These are phyloP conservation scores for Phytophthora tubulina DNA, from an alignment of 352 stramenopile genomes.

Conservation along the genomic window DNA sequence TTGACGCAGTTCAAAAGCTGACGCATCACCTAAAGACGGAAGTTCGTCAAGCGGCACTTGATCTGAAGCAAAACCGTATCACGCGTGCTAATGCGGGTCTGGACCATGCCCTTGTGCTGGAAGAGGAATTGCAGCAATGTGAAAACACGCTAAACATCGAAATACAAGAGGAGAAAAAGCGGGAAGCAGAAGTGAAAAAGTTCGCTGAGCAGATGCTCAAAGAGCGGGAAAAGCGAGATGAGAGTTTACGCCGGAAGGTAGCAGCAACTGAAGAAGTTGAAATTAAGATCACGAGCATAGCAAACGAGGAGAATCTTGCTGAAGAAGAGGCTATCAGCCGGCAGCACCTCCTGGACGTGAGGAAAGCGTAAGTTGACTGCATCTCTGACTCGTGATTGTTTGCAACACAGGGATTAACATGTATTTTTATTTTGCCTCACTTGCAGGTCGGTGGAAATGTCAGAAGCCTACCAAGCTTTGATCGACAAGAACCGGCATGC, in stretches of 20 bases:
- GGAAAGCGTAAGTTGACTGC: conserved; percentile 62
- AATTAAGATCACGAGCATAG: conserved; percentile 73
- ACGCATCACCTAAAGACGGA: conserved; percentile 74
- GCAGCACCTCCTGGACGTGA: conserved; percentile 55
- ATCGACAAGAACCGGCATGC: conserved; percentile 71
- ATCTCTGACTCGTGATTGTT: background rate
- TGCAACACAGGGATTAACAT: conserved; percentile 11
- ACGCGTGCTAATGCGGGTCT: conserved; percentile 64
- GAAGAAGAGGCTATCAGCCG: conserved; percentile 53
- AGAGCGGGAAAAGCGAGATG: conserved; percentile 61
- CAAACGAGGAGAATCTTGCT: conserved; percentile 64
- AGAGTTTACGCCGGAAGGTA: conserved; percentile 55
- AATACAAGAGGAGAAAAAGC: conserved; percentile 59
- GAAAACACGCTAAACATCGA: conserved; percentile 64
- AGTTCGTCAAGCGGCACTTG: conserved; percentile 58
- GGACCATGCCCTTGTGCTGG: conserved; percentile 65
- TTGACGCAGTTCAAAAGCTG: conserved; percentile 62
- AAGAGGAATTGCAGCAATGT: conserved; percentile 63
- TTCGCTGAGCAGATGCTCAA: conserved; percentile 61
- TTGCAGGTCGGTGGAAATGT: conserved; percentile 60
- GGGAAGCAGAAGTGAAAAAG: conserved; percentile 59
- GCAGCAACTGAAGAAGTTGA: conserved; percentile 74
- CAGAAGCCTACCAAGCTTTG: conserved; percentile 54
- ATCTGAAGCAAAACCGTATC: conserved; percentile 75
- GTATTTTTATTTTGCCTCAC: background rate